These are phyloP conservation scores for Picochlorum sp. DNA, from an alignment of 139 green algal genomes.

Conservation along the genomic window DNA sequence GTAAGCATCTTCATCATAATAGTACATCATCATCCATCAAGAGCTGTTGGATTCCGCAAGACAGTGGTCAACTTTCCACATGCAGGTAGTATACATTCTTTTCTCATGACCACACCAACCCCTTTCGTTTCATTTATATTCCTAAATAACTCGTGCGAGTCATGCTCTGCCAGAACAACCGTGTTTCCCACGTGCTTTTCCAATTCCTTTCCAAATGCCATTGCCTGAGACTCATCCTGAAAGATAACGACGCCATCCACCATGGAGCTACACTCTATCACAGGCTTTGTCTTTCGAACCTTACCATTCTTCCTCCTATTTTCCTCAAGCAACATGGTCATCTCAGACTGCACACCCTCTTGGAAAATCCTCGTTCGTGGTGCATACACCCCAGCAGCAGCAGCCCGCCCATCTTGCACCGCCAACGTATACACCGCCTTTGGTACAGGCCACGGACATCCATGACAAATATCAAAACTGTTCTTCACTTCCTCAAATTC, in stretches of 20 bases:
- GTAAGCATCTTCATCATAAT: no score
- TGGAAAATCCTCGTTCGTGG: slow-evolving; percentile 40
- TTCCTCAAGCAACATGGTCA: slow-evolving; percentile 47
- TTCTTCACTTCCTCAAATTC: slow-evolving; percentile 20
- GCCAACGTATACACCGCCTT: slow-evolving; percentile 54
- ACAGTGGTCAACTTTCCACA: slow-evolving; percentile 47
- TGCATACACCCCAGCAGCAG: slow-evolving; percentile 27
- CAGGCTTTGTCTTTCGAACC: neutral
- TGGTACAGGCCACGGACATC: slow-evolving; percentile 56
- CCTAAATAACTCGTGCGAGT: slow-evolving; percentile 51
- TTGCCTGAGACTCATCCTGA: slow-evolving; percentile 39
- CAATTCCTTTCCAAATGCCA: slow-evolving; percentile 41
- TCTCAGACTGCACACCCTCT: slow-evolving; percentile 32
- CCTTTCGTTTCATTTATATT: slow-evolving; percentile 33
- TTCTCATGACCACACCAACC: slow-evolving; percentile 49
- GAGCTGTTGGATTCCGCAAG: slow-evolving; percentile 18
- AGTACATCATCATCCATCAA: slow-evolving; percentile 10
- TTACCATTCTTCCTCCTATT: slow-evolving; percentile 11
- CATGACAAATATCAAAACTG: slow-evolving; percentile 45
- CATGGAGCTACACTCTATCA: slow-evolving; percentile 37
- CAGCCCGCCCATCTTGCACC: neutral
- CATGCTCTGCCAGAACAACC: slow-evolving; percentile 39
- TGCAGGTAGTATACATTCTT: slow-evolving; percentile 25
- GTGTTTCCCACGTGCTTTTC: slow-evolving; percentile 25
- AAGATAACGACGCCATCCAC: slow-evolving; percentile 57